Conservation (phyloP, 306 rosid genomes). For the Dalbergia cochinchinensis region DNA sequence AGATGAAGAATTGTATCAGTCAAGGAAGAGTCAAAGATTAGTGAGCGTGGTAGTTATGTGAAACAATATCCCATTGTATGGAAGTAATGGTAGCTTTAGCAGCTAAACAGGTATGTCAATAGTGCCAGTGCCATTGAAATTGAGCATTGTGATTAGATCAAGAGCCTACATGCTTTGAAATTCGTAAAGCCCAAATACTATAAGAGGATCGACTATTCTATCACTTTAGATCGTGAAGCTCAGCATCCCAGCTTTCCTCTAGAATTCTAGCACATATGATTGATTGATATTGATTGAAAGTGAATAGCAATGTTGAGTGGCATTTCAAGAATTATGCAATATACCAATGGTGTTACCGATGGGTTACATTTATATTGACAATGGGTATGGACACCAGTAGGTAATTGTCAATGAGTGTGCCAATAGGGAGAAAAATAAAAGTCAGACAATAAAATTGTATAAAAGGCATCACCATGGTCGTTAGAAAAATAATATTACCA, state of each 20-base stretch:
- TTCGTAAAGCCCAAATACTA: constrained; percentile 88
- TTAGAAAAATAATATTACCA: too few species aligned
- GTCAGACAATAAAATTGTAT: too few species aligned
- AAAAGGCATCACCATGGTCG: too few species aligned
- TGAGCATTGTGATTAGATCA: constrained; percentile 69
- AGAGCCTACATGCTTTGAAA: constrained; percentile 83
- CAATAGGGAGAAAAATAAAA: too few species aligned
- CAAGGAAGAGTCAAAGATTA: constrained; percentile 73
- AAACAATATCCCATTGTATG: constrained; percentile 60
- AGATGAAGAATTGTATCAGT: constrained; percentile 79
- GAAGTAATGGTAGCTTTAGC: constrained; percentile 54
- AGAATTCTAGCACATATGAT: constrained; percentile 67
- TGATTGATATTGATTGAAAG: constrained; percentile 38
- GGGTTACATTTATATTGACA: too few species aligned
- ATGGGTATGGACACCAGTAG: too few species aligned
- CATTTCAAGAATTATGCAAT: too few species aligned
- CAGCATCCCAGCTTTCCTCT: too few species aligned
- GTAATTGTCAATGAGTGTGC: too few species aligned
- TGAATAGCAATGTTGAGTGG: background rate
- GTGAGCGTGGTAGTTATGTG: constrained; percentile 69
- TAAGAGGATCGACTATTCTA: constrained; percentile 63
- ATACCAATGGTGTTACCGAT: too few species aligned
- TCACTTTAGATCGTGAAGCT: constrained; percentile 69
- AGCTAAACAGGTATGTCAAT: constrained; percentile 69
- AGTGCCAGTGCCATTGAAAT: constrained; percentile 67